phyloP scores from a whole-genome alignment of 1,284 basidiomycete species.

The Trichosporon sp. region DNA sequence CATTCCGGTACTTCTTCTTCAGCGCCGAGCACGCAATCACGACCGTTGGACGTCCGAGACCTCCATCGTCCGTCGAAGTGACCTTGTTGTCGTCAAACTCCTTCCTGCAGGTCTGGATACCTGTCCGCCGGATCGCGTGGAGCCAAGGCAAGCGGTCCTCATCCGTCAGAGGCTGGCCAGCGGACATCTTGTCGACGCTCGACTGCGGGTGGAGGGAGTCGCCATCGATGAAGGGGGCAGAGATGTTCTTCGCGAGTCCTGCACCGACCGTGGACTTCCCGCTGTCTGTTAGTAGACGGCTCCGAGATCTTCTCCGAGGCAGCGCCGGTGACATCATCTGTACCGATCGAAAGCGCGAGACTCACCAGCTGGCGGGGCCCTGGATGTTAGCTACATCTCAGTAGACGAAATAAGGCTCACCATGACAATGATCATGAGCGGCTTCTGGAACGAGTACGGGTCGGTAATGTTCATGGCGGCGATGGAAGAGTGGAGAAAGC shows the following conservation, averaged over 20 bases:
- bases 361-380: conserved; percentile 52
- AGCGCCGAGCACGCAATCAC: conserved; percentile 87
- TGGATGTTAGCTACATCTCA: conserved; percentile 27
- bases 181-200: conserved; percentile 87
- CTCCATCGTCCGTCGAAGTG: conserved; percentile 24
- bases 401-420: conserved; percentile 33
- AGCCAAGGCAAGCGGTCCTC: conserved; percentile 87
- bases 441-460: conserved; percentile 35
- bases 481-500: neutral
- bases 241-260: conserved; percentile 66
- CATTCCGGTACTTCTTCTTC: conserved; percentile 76
- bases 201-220: conserved; percentile 80
- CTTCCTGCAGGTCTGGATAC: conserved; percentile 59
- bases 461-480: conserved; percentile 19
- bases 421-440: conserved; percentile 56
- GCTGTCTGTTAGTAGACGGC: conserved; percentile 47
- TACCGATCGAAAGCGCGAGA: neutral
- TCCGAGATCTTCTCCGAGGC: neutral
- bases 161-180: conserved; percentile 76
- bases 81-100: conserved; percentile 51
- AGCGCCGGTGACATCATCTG: neutral
- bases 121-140: conserved; percentile 66
- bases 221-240: conserved; percentile 80
- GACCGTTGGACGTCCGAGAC: conserved; percentile 60
- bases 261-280: conserved; percentile 87